Conservation (phyloP, 2,329 filamentous ascomycete genomes). For the Lasiodiplodia sp. region DNA sequence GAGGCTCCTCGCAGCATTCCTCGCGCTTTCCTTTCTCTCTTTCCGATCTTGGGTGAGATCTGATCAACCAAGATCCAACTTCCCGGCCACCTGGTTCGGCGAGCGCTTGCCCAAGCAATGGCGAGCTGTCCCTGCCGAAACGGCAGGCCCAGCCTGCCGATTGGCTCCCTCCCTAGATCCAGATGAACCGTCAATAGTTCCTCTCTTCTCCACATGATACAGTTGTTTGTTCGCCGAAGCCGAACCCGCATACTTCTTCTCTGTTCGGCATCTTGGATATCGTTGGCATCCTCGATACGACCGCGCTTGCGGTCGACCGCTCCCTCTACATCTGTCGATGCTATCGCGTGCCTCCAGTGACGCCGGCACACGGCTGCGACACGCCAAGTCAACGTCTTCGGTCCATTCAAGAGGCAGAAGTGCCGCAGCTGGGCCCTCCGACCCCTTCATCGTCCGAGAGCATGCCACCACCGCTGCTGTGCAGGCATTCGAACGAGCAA, state of each 20-base stretch:
- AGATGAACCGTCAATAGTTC: neutral
- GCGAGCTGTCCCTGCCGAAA: neutral
- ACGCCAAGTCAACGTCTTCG: conserved; percentile 46
- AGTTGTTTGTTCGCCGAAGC: neutral
- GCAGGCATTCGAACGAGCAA: conserved; percentile 44
- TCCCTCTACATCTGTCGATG: conserved; percentile 35
- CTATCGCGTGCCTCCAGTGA: conserved; percentile 46
- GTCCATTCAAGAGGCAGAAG: conserved; percentile 36
- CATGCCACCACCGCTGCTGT: conserved; percentile 49
- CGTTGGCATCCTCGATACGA: conserved; percentile 15
- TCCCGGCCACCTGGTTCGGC: neutral
- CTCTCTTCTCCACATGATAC: conserved; percentile 18
- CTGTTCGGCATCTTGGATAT: conserved; percentile 19
- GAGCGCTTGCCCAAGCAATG: neutral
- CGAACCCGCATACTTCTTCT: conserved; percentile 23
- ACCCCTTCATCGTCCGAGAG: conserved; percentile 41
- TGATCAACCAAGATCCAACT: neutral
- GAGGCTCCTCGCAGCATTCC: neutral
- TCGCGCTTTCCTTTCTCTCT: neutral
- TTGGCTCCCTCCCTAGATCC: neutral
- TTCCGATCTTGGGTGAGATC: neutral
- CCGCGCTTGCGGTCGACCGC: neutral
- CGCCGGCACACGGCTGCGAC: conserved; percentile 45
- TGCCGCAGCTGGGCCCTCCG: conserved; percentile 34
- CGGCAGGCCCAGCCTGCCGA: neutral